These are phyloP conservation scores for Skeletonema potamos DNA, from an alignment of 108 stramenopile species.

Conservation along the genomic window DNA sequence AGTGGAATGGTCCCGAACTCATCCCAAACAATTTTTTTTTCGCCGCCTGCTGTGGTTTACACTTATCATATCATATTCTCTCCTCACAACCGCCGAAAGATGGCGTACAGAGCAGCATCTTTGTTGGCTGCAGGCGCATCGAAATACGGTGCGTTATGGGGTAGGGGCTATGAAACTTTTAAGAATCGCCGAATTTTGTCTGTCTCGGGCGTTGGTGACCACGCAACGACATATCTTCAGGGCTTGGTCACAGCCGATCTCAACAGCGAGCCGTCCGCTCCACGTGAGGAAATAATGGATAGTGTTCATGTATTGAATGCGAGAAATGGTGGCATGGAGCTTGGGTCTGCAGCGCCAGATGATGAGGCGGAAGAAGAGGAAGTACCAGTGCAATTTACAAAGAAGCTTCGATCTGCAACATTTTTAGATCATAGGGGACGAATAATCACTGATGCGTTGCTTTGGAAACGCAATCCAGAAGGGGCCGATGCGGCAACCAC, in stretches of 20 bases:
- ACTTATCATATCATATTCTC: too few species aligned
- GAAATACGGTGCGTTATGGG: conserved; percentile 75
- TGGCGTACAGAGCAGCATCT: conserved; percentile 29
- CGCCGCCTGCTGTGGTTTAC: too few species aligned
- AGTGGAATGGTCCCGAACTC: too few species aligned
- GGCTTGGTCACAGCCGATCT: conserved; percentile 80
- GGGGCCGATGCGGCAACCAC: conserved; percentile 5
- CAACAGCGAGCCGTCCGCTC: conserved; percentile 47
- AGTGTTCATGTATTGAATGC: conserved; percentile 4
- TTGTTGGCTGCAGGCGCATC: conserved; percentile 13
- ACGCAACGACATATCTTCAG: conserved; percentile 75
- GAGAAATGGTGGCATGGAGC: not conserved
- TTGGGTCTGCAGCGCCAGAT: not conserved
- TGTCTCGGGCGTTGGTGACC: conserved; percentile 58
- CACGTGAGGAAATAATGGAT: conserved; percentile 46
- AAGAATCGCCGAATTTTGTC: conserved; percentile 70
- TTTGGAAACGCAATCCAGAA: conserved; percentile 61
- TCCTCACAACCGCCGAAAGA: not conserved
- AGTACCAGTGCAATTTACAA: conserved; percentile 57
- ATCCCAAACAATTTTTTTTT: too few species aligned
- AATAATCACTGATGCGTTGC: conserved; percentile 76
- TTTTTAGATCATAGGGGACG: conserved; percentile 86
- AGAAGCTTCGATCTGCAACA: conserved; percentile 63
- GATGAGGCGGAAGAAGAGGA: conserved; percentile 13
- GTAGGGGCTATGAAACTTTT: conserved; percentile 80